phyloP scores from a whole-genome alignment of 2,329 filamentous ascomycete genomes.

The Beauveria varroae region DNA sequence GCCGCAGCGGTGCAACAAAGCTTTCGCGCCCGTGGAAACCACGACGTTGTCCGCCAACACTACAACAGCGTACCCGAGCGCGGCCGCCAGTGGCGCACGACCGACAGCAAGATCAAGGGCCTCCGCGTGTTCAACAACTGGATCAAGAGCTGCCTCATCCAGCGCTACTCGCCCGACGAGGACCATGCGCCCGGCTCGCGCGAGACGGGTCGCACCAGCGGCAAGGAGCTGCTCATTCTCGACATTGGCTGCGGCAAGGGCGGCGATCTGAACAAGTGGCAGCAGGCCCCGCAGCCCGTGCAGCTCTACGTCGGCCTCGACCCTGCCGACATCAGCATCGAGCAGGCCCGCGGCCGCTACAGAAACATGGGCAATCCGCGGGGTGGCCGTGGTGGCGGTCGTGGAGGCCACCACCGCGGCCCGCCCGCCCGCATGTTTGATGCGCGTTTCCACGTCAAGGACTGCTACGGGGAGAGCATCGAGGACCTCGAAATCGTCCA shows the following conservation, averaged over 20 bases:
- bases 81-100: slow-evolving; percentile 89
- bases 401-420: slow-evolving; percentile 33
- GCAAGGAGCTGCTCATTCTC: slow-evolving; percentile 67
- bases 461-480: slow-evolving; percentile 83
- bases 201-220: slow-evolving; percentile 42
- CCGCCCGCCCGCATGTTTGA: slow-evolving; percentile 59
- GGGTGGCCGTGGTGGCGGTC: slow-evolving; percentile 45
- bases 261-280: slow-evolving; percentile 92
- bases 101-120: slow-evolving; percentile 91
- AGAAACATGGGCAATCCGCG: slow-evolving; percentile 58
- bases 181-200: slow-evolving; percentile 57
- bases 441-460: slow-evolving; percentile 80
- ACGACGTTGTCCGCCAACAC: slow-evolving; percentile 84
- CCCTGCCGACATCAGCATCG: slow-evolving; percentile 84
- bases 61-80: slow-evolving; percentile 95
- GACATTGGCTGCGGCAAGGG: slow-evolving; percentile 97
- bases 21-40: slow-evolving; percentile 45
- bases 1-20: slow-evolving; percentile 30
- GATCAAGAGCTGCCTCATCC: slow-evolving; percentile 95
- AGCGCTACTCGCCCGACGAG: slow-evolving; percentile 85
- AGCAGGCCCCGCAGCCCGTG: slow-evolving; percentile 84
- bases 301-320: slow-evolving; percentile 91
- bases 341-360: slow-evolving; percentile 83
- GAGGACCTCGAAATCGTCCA: slow-evolving; percentile 74
- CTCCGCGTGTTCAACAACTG: slow-evolving; percentile 96